These are phyloP conservation scores for Nicotiana rustica DNA, from an alignment of 305 asterid species.

Conservation along the genomic window DNA sequence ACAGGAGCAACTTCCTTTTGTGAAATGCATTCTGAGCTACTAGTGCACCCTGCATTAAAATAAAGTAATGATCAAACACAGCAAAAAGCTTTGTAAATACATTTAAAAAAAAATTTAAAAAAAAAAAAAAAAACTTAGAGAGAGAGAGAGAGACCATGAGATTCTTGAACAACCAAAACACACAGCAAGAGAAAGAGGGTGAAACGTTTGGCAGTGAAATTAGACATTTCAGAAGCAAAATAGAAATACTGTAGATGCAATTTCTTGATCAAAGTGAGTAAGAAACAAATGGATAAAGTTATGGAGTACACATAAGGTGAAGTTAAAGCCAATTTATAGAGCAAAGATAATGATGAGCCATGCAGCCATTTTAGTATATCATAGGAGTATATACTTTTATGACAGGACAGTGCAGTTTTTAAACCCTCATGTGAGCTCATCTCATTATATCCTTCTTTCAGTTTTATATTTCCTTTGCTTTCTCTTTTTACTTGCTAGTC, in stretches of 20 bases:
- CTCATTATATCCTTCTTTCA: too few relatives aligned
- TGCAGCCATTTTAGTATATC: slow-evolving; percentile 32
- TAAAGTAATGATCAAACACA: neutral
- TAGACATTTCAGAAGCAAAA: slow-evolving; percentile 24
- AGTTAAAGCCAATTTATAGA: slow-evolving; percentile 35
- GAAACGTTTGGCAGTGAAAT: neutral
- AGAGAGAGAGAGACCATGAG: slow-evolving; percentile 18
- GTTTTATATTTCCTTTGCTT: too few relatives aligned
- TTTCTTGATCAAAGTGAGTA: neutral
- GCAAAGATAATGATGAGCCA: slow-evolving; percentile 31
- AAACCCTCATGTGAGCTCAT: too few relatives aligned
- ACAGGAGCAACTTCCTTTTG: slow-evolving; percentile 22
- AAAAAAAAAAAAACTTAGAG: too few relatives aligned
- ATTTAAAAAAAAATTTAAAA: too few relatives aligned
- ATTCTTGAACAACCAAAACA: slow-evolving; percentile 31
- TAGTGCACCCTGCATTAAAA: slow-evolving; percentile 8
- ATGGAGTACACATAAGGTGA: neutral
- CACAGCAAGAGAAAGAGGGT: slow-evolving; percentile 13
- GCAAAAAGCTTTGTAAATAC: neutral
- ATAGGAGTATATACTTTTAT: neutral
- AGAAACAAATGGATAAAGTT: too few relatives aligned
- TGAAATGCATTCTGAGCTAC: slow-evolving; percentile 24
- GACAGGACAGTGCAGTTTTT: slow-evolving; percentile 26
- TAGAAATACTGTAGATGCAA: neutral
- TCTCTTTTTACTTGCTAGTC: too few relatives aligned